phyloP scores from a whole-genome alignment of 768 basidiomycete genomes.

The Leucocoprinus sp. region DNA sequence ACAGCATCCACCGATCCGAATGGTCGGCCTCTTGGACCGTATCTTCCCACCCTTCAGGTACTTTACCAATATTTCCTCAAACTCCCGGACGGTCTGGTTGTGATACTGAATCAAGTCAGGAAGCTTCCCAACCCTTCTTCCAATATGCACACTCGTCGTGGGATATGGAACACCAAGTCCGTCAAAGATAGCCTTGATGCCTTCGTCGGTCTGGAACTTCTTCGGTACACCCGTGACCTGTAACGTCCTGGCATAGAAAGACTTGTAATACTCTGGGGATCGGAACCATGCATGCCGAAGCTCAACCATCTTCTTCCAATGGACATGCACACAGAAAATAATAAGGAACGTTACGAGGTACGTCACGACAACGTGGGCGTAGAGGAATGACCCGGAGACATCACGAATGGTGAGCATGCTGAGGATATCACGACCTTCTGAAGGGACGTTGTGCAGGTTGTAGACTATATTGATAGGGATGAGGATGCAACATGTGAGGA shows the following conservation, averaged over 20 bases:
- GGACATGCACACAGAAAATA: constrained; percentile 59
- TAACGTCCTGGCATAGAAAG: constrained; percentile 91
- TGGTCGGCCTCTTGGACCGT: constrained; percentile 73
- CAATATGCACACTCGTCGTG: constrained; percentile 85
- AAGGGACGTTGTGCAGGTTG: constrained; percentile 61
- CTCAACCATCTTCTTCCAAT: constrained; percentile 73
- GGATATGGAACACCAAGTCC: constrained; percentile 77
- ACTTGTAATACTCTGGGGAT: constrained; percentile 78
- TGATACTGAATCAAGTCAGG: constrained; percentile 89
- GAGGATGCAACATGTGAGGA: constrained; percentile 62
- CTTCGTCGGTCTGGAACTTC: constrained; percentile 78
- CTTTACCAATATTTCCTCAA: constrained; percentile 82
- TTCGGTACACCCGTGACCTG: constrained; percentile 74
- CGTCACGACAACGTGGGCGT: constrained; percentile 75
- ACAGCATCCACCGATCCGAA: constrained; percentile 69
- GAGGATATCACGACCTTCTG: constrained; percentile 48
- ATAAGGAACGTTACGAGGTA: constrained; percentile 76
- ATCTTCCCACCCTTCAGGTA: constrained; percentile 82
- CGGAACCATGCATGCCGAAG: constrained; percentile 86
- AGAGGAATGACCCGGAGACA: constrained; percentile 62
- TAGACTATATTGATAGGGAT: constrained; percentile 83
- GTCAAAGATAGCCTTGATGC: constrained; percentile 70
- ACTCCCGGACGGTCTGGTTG: constrained; percentile 88
- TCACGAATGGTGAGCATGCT: constrained; percentile 84
- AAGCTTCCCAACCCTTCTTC: constrained; percentile 78